phyloP scores from a whole-genome alignment of 2,329 filamentous ascomycete species.

The Dendrostoma leiphaemia region DNA sequence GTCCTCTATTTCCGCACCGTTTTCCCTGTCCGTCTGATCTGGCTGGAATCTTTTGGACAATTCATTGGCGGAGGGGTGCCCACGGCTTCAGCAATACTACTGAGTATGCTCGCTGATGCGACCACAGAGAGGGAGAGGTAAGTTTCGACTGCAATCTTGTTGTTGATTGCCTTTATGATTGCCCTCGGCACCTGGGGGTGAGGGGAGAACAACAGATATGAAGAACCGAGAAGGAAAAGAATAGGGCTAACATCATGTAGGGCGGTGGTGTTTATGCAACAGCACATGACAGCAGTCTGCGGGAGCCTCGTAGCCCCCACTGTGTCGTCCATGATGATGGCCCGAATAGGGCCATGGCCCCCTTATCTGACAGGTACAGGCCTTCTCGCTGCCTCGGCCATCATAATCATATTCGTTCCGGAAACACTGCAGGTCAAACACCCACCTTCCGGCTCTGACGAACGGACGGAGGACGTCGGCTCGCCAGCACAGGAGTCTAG shows the following conservation, averaged over 20 bases:
- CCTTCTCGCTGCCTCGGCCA: slow-evolving; percentile 3
- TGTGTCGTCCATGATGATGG: slow-evolving; percentile 28
- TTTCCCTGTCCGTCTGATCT: slow-evolving; percentile 4
- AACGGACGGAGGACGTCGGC: not conserved
- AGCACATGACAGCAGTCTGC: not conserved
- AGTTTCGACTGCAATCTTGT: not conserved
- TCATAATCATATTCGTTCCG: slow-evolving; percentile 24
- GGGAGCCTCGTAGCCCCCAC: slow-evolving; percentile 25
- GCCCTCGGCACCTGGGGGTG: not conserved
- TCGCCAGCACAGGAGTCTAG: not conserved
- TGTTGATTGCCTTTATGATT: not conserved
- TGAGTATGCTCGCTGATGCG: slow-evolving; percentile 4
- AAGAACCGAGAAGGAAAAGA: too few relatives aligned
- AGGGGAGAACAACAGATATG: not conserved
- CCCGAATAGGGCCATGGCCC: slow-evolving; percentile 26
- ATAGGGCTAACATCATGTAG: too few relatives aligned
- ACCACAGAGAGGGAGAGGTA: slow-evolving; percentile 6
- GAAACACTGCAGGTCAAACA: slow-evolving; percentile 24
- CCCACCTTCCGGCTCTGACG: not conserved
- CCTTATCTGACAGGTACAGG: slow-evolving; percentile 22
- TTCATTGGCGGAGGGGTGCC: slow-evolving; percentile 4
- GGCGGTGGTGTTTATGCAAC: not conserved
- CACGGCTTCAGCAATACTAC: not conserved
- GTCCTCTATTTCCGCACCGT: not conserved
- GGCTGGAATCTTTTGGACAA: not conserved